These are phyloP conservation scores for Hanseniaspora taiwanica DNA, from an alignment of 805 yeast genomes.

Conservation along the genomic window DNA sequence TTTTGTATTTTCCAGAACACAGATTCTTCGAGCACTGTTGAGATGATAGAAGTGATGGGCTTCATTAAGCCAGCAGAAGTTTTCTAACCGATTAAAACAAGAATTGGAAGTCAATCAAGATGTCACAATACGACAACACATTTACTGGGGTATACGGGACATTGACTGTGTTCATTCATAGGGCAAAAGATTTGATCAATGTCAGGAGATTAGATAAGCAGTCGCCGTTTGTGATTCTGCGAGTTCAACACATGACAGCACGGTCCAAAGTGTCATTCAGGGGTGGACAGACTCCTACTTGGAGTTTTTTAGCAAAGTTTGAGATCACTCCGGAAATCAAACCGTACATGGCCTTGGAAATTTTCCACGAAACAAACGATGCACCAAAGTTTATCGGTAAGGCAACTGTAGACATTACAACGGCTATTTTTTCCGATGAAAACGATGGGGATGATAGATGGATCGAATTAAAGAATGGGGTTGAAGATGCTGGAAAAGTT, in stretches of 20 bases:
- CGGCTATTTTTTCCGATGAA: slow-evolving; percentile 52
- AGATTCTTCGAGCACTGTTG: no score
- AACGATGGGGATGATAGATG: slow-evolving; percentile 75
- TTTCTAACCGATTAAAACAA: no score
- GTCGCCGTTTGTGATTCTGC: slow-evolving; percentile 74
- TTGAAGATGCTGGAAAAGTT: slow-evolving; percentile 74
- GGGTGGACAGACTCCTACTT: slow-evolving; percentile 90
- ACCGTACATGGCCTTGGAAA: slow-evolving; percentile 53
- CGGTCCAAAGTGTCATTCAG: slow-evolving; percentile 65
- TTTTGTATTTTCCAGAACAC: no score
- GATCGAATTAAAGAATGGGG: slow-evolving; percentile 58
- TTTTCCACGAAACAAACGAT: slow-evolving; percentile 66
- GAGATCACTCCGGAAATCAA: slow-evolving; percentile 49
- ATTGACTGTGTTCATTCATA: slow-evolving; percentile 60
- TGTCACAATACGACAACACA: slow-evolving; percentile 2
- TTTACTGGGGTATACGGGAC: slow-evolving; percentile 27
- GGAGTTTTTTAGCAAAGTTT: slow-evolving; percentile 69
- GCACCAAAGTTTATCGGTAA: slow-evolving; percentile 84
- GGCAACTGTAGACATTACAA: slow-evolving; percentile 61
- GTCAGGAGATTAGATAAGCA: slow-evolving; percentile 81
- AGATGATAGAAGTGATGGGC: no score
- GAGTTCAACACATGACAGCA: slow-evolving; percentile 72
- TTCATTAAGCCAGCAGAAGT: no score
- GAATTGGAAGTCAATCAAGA: no score
- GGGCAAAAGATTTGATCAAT: slow-evolving; percentile 81